Conservation (phyloP, 495 filamentous ascomycete species). For the Friedmanniomyces simplex region DNA sequence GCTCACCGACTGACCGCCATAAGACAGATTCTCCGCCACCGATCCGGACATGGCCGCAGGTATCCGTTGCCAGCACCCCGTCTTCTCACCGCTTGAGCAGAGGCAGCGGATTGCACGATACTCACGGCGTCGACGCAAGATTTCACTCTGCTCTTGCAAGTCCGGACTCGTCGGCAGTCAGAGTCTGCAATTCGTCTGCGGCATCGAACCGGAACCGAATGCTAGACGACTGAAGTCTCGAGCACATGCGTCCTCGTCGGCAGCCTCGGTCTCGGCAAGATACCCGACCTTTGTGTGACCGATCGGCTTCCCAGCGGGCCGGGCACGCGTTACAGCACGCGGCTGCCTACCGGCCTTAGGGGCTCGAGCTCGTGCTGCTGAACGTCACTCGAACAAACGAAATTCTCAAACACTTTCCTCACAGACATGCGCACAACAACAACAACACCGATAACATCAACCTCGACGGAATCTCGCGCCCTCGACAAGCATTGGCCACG, state of each 20-base stretch:
- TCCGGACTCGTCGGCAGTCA: too few relatives aligned
- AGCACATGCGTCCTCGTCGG: too few relatives aligned
- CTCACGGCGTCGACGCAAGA: neutral
- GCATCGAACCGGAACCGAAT: too few relatives aligned
- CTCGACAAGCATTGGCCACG: neutral
- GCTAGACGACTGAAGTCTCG: too few relatives aligned
- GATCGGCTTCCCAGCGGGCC: neutral
- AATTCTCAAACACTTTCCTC: neutral
- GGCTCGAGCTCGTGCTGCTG: neutral
- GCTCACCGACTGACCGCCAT: neutral
- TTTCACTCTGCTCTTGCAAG: neutral
- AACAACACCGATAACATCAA: neutral
- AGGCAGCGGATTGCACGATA: neutral
- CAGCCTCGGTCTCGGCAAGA: neutral
- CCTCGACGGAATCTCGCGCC: neutral
- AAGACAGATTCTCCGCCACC: neutral
- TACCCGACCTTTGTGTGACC: neutral
- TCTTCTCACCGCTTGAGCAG: neutral
- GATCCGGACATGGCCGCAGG: neutral
- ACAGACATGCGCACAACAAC: neutral
- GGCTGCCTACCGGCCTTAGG: neutral
- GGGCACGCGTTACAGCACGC: neutral
- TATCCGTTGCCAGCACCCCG: neutral
- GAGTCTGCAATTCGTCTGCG: too few relatives aligned
- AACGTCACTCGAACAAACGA: neutral